These are phyloP conservation scores for Backusella liffmaniae DNA, from an alignment of 192 early-diverging fungal genomes.

Conservation along the genomic window DNA sequence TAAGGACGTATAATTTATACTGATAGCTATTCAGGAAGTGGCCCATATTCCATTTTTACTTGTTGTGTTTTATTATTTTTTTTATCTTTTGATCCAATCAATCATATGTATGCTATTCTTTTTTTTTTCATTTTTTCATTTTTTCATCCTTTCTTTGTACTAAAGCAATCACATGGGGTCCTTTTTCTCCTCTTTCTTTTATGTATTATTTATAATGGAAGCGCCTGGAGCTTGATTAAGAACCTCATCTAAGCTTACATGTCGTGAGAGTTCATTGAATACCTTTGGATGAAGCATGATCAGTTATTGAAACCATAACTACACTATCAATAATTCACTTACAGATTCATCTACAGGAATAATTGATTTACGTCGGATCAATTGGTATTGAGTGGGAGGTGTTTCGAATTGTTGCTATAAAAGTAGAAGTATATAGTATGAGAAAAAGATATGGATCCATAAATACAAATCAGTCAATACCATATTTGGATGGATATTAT, in stretches of 20 bases:
- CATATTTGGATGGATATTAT: slow-evolving; percentile 32
- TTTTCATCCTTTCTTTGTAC: neutral
- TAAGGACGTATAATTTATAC: no score
- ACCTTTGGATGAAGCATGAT: slow-evolving; percentile 52
- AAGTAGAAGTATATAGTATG: neutral
- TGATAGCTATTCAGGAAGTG: no score
- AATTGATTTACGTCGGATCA: slow-evolving; percentile 62
- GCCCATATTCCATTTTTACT: neutral
- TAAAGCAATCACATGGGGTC: neutral
- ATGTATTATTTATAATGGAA: slow-evolving; percentile 11
- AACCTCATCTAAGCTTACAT: slow-evolving; percentile 59
- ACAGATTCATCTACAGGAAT: slow-evolving; percentile 64
- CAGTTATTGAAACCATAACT: neutral
- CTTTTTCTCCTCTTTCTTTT: neutral
- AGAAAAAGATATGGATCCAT: neutral
- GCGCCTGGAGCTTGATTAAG: slow-evolving; percentile 23
- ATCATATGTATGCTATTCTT: neutral
- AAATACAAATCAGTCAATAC: neutral
- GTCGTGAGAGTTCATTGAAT: slow-evolving; percentile 54
- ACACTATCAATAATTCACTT: neutral
- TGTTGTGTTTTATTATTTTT: neutral
- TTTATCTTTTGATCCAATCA: neutral
- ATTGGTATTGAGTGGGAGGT: slow-evolving; percentile 39
- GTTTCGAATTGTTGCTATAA: slow-evolving; percentile 49
- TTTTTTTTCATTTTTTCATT: no score